Evolutionary conservation across 2,329 filamentous ascomycete species (phyloP).

Genomic region (Aspergillus sp.): DNA sequence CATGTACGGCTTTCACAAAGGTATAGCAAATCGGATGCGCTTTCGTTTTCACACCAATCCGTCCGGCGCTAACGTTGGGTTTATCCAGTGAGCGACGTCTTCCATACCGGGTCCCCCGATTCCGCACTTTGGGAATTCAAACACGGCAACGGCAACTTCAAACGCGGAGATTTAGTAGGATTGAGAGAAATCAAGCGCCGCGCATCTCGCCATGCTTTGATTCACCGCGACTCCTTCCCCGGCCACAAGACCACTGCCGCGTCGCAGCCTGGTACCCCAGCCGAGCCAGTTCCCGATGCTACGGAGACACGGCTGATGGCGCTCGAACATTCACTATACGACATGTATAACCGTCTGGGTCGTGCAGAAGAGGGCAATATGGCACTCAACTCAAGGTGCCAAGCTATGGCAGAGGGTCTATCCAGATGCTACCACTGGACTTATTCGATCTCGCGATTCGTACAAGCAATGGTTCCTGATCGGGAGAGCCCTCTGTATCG

Average conservation of each 20-base stretch:
- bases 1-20: slow-evolving; percentile 99
- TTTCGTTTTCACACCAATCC: neutral
- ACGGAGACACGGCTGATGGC: slow-evolving; percentile 66
- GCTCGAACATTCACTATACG: slow-evolving; percentile 77
- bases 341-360: slow-evolving; percentile 67
- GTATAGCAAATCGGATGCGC: slow-evolving; percentile 40
- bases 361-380: slow-evolving; percentile 78
- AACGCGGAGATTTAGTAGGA: slow-evolving; percentile 83
- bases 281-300: slow-evolving; percentile 73
- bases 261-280: slow-evolving; percentile 77
- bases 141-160: slow-evolving; percentile 95
- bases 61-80: slow-evolving; percentile 5
- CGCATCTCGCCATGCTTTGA: slow-evolving; percentile 84
- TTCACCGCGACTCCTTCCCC: slow-evolving; percentile 84
- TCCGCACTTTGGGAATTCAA: slow-evolving; percentile 98
- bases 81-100: slow-evolving; percentile 83
- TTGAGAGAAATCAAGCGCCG: slow-evolving; percentile 92
- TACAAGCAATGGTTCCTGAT: slow-evolving; percentile 67
- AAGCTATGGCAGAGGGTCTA: slow-evolving; percentile 74
- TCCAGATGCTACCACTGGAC: slow-evolving; percentile 71
- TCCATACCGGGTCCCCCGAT: slow-evolving; percentile 89
- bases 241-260: slow-evolving; percentile 64
- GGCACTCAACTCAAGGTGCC: slow-evolving; percentile 72
- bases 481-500: slow-evolving; percentile 70
- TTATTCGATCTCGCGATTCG: slow-evolving; percentile 70